A percentile compares a stretch with the other conserved stretches of the same genome.
Conservation (phyloP, 805 yeast species). For the Candida odintsovae region DNA sequence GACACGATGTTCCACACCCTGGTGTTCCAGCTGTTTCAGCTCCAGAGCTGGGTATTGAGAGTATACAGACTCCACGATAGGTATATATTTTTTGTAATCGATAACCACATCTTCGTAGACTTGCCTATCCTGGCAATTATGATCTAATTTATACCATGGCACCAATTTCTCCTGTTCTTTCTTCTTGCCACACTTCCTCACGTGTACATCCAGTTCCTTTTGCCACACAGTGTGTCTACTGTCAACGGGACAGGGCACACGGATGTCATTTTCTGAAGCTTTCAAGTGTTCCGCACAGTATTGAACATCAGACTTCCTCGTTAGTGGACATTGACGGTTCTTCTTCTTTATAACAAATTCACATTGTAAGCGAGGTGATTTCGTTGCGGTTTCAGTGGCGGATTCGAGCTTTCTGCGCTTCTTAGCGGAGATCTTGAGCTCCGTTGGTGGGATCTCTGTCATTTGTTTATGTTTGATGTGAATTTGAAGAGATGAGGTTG, state of each 20-base stretch:
- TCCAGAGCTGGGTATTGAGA: slow-evolving; percentile 27
- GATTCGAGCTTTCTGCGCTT: slow-evolving; percentile 9
- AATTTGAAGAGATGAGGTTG: not conserved
- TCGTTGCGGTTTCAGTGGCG: slow-evolving; percentile 1
- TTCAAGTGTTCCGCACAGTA: slow-evolving; percentile 62
- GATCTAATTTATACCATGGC: slow-evolving; percentile 45
- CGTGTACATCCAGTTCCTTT: slow-evolving; percentile 47
- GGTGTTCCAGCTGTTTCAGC: slow-evolving; percentile 23
- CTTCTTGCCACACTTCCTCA: slow-evolving; percentile 51
- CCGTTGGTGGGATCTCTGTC: not conserved
- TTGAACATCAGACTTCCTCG: slow-evolving; percentile 39
- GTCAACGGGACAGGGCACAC: slow-evolving; percentile 76
- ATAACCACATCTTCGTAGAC: slow-evolving; percentile 9
- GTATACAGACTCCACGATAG: slow-evolving; percentile 31
- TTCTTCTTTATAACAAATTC: slow-evolving; percentile 43
- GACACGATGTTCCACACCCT: slow-evolving; percentile 21
- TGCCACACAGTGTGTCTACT: slow-evolving; percentile 70
- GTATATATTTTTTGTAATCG: slow-evolving; percentile 26
- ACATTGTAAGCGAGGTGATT: slow-evolving; percentile 32
- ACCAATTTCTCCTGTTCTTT: slow-evolving; percentile 23
- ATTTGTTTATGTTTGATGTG: too few relatives aligned
- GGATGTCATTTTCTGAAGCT: slow-evolving; percentile 21
- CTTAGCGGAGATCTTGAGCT: slow-evolving; percentile 9
- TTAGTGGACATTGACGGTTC: slow-evolving; percentile 56
- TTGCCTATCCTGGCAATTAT: slow-evolving; percentile 29